Evolutionary conservation across 2,329 filamentous ascomycete genomes (phyloP), one percentile per base, ranked within the genome.

Genomic region (Tolypocladium endophyticum): DNA sequence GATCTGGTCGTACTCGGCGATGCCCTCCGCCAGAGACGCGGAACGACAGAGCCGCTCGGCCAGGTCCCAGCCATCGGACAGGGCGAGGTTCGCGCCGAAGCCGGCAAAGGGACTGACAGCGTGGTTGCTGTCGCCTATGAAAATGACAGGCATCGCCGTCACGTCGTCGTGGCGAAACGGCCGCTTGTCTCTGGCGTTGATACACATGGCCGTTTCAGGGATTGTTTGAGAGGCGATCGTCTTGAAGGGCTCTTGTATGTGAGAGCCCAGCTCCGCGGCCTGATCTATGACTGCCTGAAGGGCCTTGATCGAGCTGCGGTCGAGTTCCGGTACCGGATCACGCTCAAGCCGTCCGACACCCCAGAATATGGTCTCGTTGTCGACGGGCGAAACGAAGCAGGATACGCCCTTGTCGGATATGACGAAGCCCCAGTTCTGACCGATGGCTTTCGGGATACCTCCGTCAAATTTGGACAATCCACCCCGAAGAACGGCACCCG

Each of bases 91-190:
- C 0, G 77, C 78, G 0, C 79, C 79, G 59, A 73, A 77, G 0
- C 79, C 77, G 6, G 78, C 75, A 67, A 80, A 81, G 0, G 78
- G 76, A 57, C 72, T 79, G 7, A 80, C 70, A 1, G 78, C 78
- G 64, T 81, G 79, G 61, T 81, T 81, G 59, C 72, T 71, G 63
- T 81, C 78, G 14, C 79, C 79, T 28, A 81, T 76, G 57, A 78
- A 81, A 12, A 81, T 65, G 9, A 77, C 69, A 0, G 67, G 65
- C 12, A 65, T 23, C 4, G 66, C 55, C 1, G 59, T 28, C 4
- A 68, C 54, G 8, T 63, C 60, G 9, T 67, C 63, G 53, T 81
- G 77, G 0, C 61, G 9, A 60, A 81, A 79, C 0, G 78, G 73
- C 50, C 65, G 59, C 64, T 80, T 81, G 63, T 81, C 78, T 60